These are phyloP conservation scores for Cupressus sempervirens DNA, from an alignment of 75 land plant species.

Conservation along the genomic window DNA sequence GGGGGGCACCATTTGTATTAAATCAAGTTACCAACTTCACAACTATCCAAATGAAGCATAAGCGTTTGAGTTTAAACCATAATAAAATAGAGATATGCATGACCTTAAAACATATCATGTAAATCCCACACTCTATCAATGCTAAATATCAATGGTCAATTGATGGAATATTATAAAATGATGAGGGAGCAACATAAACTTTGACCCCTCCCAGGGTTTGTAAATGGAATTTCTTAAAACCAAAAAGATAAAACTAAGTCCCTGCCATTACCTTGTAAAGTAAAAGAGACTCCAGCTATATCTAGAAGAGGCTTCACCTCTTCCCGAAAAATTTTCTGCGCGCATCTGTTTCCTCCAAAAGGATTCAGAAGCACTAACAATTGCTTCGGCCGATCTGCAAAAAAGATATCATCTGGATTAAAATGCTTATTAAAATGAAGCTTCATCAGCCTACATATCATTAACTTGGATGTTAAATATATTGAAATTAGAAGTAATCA, in stretches of 20 bases:
- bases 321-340: conserved; percentile 39
- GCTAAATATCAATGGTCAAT: not conserved
- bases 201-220: not conserved
- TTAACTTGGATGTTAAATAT: not conserved
- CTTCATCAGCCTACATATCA: not conserved
- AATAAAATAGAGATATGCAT: not conserved
- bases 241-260: not conserved
- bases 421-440: not conserved
- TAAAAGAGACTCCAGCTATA: conserved; percentile 55
- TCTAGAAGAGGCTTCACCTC: conserved; percentile 62
- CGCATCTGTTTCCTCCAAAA: conserved; percentile 73
- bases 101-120: not conserved
- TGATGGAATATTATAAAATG: not conserved
- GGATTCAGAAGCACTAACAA: conserved; percentile 76
- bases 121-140: not conserved
- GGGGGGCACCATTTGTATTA: not conserved
- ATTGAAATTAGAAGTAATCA: not conserved
- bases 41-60: not conserved
- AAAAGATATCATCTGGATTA: not conserved
- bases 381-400: conserved; percentile 70
- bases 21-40: not conserved
- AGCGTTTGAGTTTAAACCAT: not conserved
- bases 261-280: conserved; percentile 52
- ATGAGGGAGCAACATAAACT: not conserved
- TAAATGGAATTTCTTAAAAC: not conserved